phyloP scores from a whole-genome alignment of 768 basidiomycete genomes.

The Lepiota venenata region DNA sequence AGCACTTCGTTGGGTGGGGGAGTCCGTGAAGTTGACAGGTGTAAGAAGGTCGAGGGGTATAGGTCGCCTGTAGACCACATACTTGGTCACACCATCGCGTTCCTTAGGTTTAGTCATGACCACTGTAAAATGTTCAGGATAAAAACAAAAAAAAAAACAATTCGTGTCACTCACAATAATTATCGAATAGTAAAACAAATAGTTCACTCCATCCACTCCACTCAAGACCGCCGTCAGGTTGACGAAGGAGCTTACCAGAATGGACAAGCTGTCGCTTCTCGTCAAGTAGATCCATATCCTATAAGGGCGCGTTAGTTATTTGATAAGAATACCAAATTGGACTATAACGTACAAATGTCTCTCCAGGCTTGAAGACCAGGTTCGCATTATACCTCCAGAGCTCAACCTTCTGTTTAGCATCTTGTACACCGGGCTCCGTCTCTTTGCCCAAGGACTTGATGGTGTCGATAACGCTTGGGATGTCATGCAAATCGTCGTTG shows the following conservation, averaged over 20 bases:
- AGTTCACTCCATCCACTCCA: slow-evolving; percentile 83
- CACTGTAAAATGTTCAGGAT: slow-evolving; percentile 41
- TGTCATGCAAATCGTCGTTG: slow-evolving; percentile 79
- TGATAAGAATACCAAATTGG: background rate
- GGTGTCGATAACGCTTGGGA: slow-evolving; percentile 84
- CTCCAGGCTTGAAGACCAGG: slow-evolving; percentile 76
- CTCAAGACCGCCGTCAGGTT: slow-evolving; percentile 78
- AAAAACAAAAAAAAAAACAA: slow-evolving; percentile 7
- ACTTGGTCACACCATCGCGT: slow-evolving; percentile 70
- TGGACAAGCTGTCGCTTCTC: slow-evolving; percentile 84
- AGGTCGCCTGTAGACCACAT: slow-evolving; percentile 76
- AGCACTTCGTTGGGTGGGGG: slow-evolving; percentile 62
- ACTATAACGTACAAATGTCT: slow-evolving; percentile 46
- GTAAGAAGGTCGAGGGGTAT: slow-evolving; percentile 89
- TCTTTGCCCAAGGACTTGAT: slow-evolving; percentile 86
- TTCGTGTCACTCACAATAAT: slow-evolving; percentile 66
- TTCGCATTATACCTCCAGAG: slow-evolving; percentile 84
- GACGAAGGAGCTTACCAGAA: slow-evolving; percentile 75
- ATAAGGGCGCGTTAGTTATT: background rate
- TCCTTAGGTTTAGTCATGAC: slow-evolving; percentile 66
- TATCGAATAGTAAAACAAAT: slow-evolving; percentile 89
- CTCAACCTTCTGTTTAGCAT: slow-evolving; percentile 86
- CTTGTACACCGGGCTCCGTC: slow-evolving; percentile 81
- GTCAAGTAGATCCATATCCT: slow-evolving; percentile 88
- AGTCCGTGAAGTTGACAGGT: slow-evolving; percentile 77